Conservation (phyloP, 192 early-diverging fungal species). For the Geosiphon pyriformis region DNA sequence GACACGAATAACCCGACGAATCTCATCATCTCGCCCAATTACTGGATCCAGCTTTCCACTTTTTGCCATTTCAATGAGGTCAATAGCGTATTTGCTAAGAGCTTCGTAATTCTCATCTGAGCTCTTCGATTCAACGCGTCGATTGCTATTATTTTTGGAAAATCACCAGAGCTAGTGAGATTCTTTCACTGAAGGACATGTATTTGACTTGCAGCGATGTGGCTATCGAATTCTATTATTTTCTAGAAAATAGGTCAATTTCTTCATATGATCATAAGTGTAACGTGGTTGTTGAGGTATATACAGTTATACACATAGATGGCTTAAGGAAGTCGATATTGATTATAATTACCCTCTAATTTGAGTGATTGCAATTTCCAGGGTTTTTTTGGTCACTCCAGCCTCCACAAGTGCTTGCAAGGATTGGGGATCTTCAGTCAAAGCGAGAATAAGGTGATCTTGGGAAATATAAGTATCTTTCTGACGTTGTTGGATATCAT, state of each 20-base stretch:
- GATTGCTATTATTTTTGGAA: constrained; percentile 58
- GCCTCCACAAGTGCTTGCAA: constrained; percentile 57
- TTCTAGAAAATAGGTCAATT: too few species aligned
- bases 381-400: constrained; percentile 61
- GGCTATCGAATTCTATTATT: too few species aligned
- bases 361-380: constrained; percentile 72
- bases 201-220: too few species aligned
- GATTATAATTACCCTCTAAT: constrained; percentile 38
- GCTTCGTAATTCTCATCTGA: constrained; percentile 90
- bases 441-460: constrained; percentile 85
- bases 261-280: too few species aligned
- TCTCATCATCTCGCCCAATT: constrained; percentile 96
- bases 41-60: constrained; percentile 93
- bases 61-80: constrained; percentile 77
- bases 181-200: too few species aligned
- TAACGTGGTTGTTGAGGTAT: too few species aligned
- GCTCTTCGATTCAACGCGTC: constrained; percentile 76
- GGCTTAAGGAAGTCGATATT: too few species aligned
- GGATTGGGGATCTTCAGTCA: constrained; percentile 63
- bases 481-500: constrained; percentile 78
- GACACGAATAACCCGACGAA: constrained; percentile 91
- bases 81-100: constrained; percentile 89
- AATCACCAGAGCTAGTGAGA: too few species aligned
- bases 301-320: too few species aligned
- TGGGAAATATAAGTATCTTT: constrained; percentile 85